Base-by-base conservation (phyloP, 495 filamentous ascomycete species). In the Trichocladium uniseriatum region DNA sequence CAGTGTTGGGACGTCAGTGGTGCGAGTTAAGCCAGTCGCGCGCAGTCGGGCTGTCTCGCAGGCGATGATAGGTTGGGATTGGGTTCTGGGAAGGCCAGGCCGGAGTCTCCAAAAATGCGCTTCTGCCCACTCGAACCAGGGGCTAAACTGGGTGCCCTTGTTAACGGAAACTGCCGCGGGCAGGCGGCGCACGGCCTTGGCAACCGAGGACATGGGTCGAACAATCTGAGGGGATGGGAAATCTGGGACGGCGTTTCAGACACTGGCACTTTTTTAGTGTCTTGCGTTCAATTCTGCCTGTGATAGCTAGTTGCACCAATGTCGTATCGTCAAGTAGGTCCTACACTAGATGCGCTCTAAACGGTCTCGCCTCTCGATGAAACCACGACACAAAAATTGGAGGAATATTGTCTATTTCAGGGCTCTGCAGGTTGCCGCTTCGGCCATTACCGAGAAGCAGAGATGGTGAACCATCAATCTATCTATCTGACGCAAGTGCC, bases 101-200 rank as follows among this genome's bases (percentile, higher is more conserved):
- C 10, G 27, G 42, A 52, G 43, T 32, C 48, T 16, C 49, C 48
- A 34, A 45, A 51, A 51, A 39, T 20, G 32, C 18, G 35, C 8
- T 36, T 38, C 45, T 32, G 32, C 13, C 38, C 32, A 32, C 39
- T 20, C 45, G 36, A 47, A 28, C 31, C 38, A 53, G 47, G 46
- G 46, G 38, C 36, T 9, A 20, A 41, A 19, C 41, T 20, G 20
- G 41, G 35, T 16, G 27, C 43, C 52, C 52, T 19, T 39, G 52
- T 42, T 47, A 45, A 49, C 36, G 52, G 42, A 50, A 43, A 42
- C 47, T 31, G 42, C 42, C 35, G 43, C 9, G 46, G 41, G 37
- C 45, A 38, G 37, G 14, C 24, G 28, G 3, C 36, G n/a, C 49
- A 46, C 6, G 8, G 28, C n/a, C 45, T 40, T 48, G 45, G 45